Base-by-base conservation (phyloP, 805 yeast genomes). In the Myxozyma melibiosi region DNA sequence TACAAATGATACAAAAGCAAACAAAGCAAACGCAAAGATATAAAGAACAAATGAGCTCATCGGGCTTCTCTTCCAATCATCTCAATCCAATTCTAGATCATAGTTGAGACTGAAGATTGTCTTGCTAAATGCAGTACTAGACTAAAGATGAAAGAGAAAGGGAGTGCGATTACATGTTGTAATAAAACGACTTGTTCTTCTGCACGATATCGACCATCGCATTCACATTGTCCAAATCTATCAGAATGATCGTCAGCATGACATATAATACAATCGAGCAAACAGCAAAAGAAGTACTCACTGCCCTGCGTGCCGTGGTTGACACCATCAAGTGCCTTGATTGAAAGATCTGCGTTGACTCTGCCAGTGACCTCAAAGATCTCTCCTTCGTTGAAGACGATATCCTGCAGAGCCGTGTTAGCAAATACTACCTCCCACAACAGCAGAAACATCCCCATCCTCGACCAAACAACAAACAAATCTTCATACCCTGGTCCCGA, bases 291-390 rank as follows among this genome's bases (percentile, higher is more conserved):
- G 20, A n/a, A 6, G 2, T 25, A 42, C 63, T 3, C 49, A 60
- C 64, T 44, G 4, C 52, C 41, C 3, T 40, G 58, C 9, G 60
- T 30, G 40, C 68, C 69, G 51, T 66, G 57, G 51, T 66, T 66
- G 8, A 62, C 41, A 4, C 65, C 64, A 6, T 51, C 52, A 42
- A 63, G 49, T 34, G 66, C 66, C 55, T 63, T 62, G 8, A 74
- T 34, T 18, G 68, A 54, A 28, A 59, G 37, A 52, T 71, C 76
- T 27, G 62, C 65, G 16, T 66, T 50, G 8, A 71, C 75, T 28
- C 65, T 62, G 14, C 74, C 76, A 20, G 71, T 65, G 27, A 74
- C 38, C 53, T 72, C 75, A 63, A 70, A 74, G 38, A 58, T 68
- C 6, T 62, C 63, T 18, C 72, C 75, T 18, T 58, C 67, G 16